phyloP scores from a whole-genome alignment of 768 basidiomycete genomes.

The Leucogyrophana mollusca region DNA sequence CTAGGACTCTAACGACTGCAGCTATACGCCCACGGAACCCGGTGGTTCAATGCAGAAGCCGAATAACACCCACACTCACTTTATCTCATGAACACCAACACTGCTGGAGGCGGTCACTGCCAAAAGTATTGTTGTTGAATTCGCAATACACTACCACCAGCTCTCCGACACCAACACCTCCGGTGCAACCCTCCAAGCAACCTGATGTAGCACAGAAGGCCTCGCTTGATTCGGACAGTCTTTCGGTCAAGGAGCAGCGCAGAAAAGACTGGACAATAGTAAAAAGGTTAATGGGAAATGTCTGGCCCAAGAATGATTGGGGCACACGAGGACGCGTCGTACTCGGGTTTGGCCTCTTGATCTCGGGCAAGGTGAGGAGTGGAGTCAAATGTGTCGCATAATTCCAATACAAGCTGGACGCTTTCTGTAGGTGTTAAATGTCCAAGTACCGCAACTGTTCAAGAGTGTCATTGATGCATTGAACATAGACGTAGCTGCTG shows the following conservation, averaged over 20 bases:
- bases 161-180: neutral
- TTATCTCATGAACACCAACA: no score
- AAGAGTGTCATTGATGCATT: conserved; percentile 88
- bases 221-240: conserved; percentile 8
- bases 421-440: conserved; percentile 73
- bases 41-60: no score
- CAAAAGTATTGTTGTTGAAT: no score
- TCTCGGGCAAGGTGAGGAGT: conserved; percentile 74
- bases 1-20: no score
- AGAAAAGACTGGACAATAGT: conserved; percentile 86
- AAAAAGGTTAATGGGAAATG: conserved; percentile 76
- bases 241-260: conserved; percentile 50
- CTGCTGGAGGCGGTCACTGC: no score
- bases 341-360: conserved; percentile 74
- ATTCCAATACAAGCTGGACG: neutral
- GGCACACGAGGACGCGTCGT: conserved; percentile 80
- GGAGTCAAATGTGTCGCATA: neutral
- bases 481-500: conserved; percentile 74
- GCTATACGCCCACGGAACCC: no score
- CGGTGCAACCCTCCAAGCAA: conserved; percentile 1
- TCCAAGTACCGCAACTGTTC: conserved; percentile 97
- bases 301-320: conserved; percentile 91
- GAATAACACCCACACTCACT: no score
- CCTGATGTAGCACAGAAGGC: neutral
- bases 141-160: no score